These are phyloP conservation scores for Elsinoe arachidis DNA, from an alignment of 2,329 filamentous ascomycete genomes.

Conservation along the genomic window DNA sequence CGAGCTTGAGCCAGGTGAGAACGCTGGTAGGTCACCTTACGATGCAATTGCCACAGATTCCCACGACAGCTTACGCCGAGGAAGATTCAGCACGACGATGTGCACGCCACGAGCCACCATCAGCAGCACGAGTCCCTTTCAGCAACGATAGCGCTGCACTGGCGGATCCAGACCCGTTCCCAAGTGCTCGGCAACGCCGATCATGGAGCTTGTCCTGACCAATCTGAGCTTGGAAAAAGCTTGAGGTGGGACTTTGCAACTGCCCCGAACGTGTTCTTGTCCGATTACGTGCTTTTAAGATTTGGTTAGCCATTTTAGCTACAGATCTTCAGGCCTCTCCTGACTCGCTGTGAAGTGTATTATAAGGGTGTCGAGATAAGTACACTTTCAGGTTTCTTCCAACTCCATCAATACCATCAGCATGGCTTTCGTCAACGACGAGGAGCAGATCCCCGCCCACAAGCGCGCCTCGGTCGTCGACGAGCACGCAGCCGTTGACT, in stretches of 20 bases:
- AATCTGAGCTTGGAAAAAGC: conserved; percentile 1
- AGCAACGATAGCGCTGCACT: background rate
- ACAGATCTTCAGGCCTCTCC: background rate
- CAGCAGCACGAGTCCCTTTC: background rate
- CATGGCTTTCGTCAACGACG: conserved; percentile 13
- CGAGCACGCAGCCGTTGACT: conserved; percentile 9
- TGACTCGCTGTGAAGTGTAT: background rate
- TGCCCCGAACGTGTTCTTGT: background rate
- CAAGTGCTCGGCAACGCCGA: background rate
- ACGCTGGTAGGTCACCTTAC: too few relatives aligned
- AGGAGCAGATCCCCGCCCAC: conserved; percentile 11
- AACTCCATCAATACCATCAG: background rate
- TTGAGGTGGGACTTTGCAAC: background rate
- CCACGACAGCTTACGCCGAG: background rate
- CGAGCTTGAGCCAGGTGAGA: too few relatives aligned
- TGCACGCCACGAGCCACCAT: background rate
- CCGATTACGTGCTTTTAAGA: conserved; percentile 9
- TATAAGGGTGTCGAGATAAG: too few relatives aligned
- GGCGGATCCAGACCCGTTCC: background rate
- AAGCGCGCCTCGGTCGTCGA: conserved; percentile 11
- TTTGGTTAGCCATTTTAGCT: background rate
- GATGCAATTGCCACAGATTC: too few relatives aligned
- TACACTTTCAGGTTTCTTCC: too few relatives aligned
- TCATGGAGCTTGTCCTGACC: background rate
- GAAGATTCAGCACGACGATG: background rate